A percentile compares a stretch with the other conserved stretches of the same genome.
These are phyloP conservation scores for Verticillium zaregamsianum DNA, from an alignment of 2,329 filamentous ascomycete genomes.

Conservation along the genomic window DNA sequence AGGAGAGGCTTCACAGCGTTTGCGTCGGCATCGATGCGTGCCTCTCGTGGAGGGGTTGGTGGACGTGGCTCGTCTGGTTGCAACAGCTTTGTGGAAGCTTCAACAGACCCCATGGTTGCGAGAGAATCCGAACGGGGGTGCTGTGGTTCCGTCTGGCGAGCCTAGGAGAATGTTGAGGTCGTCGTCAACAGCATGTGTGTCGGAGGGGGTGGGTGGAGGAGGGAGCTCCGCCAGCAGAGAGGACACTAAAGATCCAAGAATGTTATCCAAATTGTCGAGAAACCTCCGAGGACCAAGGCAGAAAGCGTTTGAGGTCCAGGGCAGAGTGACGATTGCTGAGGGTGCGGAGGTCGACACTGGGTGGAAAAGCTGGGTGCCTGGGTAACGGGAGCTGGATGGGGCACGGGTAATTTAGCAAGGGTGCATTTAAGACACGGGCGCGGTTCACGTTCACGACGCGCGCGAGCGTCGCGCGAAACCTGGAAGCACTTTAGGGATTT, in stretches of 20 bases:
- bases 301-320: neutral
- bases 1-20: conserved; percentile 26
- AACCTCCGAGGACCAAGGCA: neutral
- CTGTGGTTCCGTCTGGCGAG: neutral
- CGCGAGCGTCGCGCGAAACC: conserved; percentile 7
- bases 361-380: neutral
- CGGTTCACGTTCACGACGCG: conserved; percentile 17
- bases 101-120: conserved; percentile 34
- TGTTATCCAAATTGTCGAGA: neutral
- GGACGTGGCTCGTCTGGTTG: conserved; percentile 54
- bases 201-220: neutral
- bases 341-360: neutral
- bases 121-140: neutral
- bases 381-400: neutral
- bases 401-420: neutral
- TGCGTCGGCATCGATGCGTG: conserved; percentile 31
- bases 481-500: neutral
- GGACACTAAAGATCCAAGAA: neutral
- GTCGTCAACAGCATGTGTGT: neutral
- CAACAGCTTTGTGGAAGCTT: conserved; percentile 35
- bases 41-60: conserved; percentile 63
- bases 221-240: neutral
- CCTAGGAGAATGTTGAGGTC: neutral
- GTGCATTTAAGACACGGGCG: conserved; percentile 12
- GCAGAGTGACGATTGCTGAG: neutral